A percentile compares a stretch with the other conserved stretches of the same genome.
These are phyloP conservation scores for Pleurotus djamor DNA, from an alignment of 768 basidiomycete genomes.

Conservation along the genomic window DNA sequence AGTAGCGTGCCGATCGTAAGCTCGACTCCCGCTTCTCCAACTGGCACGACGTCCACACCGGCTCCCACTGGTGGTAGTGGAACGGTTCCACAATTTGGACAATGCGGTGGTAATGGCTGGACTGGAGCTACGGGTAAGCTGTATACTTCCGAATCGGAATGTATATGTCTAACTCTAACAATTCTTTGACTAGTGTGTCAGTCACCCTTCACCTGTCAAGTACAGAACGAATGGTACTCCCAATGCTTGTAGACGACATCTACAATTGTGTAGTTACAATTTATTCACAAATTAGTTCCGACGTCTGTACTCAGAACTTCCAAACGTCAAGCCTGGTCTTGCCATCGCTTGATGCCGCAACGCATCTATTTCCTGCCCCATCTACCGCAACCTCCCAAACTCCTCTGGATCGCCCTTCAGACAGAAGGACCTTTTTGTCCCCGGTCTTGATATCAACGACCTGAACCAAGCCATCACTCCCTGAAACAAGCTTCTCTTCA, in stretches of 20 bases:
- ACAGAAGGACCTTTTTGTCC: background rate
- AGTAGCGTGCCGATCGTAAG: background rate
- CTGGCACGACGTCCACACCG: background rate
- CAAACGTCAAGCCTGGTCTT: background rate
- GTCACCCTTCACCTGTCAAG: background rate
- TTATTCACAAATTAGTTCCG: too few relatives aligned
- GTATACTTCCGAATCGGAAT: background rate
- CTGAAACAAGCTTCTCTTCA: constrained; percentile 1
- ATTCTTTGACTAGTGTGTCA: background rate
- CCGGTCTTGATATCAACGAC: background rate
- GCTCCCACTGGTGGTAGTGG: background rate
- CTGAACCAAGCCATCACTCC: background rate
- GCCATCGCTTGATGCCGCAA: background rate
- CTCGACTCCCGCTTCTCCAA: background rate
- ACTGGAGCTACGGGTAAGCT: background rate
- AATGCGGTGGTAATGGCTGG: background rate
- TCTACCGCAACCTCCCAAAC: background rate
- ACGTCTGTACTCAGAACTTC: background rate
- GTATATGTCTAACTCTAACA: background rate
- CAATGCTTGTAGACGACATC: background rate
- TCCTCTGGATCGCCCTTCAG: background rate
- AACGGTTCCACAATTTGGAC: background rate
- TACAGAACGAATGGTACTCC: constrained; percentile 1
- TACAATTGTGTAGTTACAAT: too few relatives aligned
- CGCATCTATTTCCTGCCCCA: background rate